phyloP scores from a whole-genome alignment of 148 eudicot genomes.

The Vaccinium vitisidaea region DNA sequence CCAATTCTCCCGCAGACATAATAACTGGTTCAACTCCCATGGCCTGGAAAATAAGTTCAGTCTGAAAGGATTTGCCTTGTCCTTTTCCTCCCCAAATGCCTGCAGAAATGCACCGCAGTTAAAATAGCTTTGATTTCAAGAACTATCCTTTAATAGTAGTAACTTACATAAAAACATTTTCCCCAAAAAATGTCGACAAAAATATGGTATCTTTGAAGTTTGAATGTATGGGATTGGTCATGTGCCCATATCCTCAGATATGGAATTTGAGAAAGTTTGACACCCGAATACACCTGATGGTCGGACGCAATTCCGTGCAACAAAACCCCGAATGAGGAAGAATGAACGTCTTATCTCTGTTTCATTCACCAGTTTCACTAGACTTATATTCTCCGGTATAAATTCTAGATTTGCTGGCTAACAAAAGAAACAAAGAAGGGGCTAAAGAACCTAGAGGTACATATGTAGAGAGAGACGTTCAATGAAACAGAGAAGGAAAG shows the following conservation, averaged over 20 bases:
- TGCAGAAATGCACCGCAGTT: conserved; percentile 20
- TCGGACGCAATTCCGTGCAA: neutral
- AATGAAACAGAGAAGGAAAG: neutral
- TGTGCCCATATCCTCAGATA: neutral
- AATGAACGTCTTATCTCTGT: neutral
- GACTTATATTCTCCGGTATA: neutral
- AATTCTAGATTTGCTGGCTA: neutral
- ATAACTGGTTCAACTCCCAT: conserved; percentile 93
- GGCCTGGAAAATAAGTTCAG: conserved; percentile 89
- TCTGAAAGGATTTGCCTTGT: conserved; percentile 94
- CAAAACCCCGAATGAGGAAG: neutral
- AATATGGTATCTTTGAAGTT: neutral
- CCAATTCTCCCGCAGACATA: conserved; percentile 97
- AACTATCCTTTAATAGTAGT: neutral
- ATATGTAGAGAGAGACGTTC: neutral
- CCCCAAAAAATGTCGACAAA: neutral
- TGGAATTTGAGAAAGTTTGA: neutral
- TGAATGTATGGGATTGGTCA: neutral
- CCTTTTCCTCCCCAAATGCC: conserved; percentile 99
- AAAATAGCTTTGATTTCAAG: conserved; percentile 6
- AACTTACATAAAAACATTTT: neutral
- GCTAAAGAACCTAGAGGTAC: neutral
- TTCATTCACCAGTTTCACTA: neutral
- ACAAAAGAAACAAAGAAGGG: neutral
- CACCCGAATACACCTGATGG: neutral